A percentile compares a stretch with the other conserved stretches of the same genome.
These are phyloP conservation scores for Mallotus repandus DNA, from an alignment of 441 rosid genomes.

Conservation along the genomic window DNA sequence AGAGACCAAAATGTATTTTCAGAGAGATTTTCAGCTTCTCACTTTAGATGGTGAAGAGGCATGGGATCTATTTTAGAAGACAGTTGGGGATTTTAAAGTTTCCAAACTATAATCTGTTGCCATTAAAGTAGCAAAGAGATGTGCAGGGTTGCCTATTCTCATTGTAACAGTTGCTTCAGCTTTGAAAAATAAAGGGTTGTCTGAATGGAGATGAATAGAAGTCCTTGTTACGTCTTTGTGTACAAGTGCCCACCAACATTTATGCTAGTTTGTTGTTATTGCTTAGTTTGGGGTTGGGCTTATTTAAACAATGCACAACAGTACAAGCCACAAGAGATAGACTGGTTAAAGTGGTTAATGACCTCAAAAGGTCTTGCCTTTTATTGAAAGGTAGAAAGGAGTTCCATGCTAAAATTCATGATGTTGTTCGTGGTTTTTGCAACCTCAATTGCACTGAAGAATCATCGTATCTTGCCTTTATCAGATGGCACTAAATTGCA, in stretches of 20 bases:
- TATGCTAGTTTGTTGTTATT: neutral
- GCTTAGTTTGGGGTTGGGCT: conserved; percentile 9
- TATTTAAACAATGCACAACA: neutral
- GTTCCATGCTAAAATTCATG: rapidly evolving
- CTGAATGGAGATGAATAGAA: conserved; percentile 23
- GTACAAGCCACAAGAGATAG: neutral
- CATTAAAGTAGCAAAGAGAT: neutral
- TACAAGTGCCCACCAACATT: rapidly evolving
- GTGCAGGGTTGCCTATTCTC: conserved; percentile 28
- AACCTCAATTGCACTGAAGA: conserved; percentile 5
- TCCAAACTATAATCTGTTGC: rapidly evolving
- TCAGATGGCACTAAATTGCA: neutral
- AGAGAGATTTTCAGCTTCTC: neutral
- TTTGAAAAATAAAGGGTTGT: neutral
- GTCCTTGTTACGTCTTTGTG: conserved; percentile 8
- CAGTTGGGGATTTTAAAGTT: neutral
- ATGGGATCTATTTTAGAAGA: conserved; percentile 8
- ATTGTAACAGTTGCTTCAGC: conserved; percentile 16
- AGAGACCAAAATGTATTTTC: conserved; percentile 2
- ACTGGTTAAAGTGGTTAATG: neutral
- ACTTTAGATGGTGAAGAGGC: conserved; percentile 15
- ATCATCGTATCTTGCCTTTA: neutral
- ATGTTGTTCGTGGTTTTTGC: conserved; percentile 18
- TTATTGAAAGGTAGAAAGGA: neutral
- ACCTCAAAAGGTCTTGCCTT: conserved; percentile 17